A percentile compares a stretch with the other conserved stretches of the same genome.
phyloP scores from a whole-genome alignment of 208 protist genomes.

The Angomonas ambiguus region DNA sequence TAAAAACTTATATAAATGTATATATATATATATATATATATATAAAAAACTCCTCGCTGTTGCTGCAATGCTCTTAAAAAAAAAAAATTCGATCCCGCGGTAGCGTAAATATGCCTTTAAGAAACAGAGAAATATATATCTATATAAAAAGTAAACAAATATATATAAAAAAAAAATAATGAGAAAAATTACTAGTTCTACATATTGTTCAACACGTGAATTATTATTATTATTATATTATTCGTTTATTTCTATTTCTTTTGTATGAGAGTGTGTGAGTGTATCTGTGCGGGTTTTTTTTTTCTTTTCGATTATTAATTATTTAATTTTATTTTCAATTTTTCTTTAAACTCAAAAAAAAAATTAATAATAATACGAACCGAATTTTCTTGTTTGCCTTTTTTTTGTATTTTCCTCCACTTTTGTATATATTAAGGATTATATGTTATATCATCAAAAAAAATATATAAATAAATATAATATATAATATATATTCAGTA shows the following conservation, averaged over 20 bases:
- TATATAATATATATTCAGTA: not conserved
- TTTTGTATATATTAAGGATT: not conserved
- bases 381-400: too few relatives aligned
- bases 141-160: not conserved
- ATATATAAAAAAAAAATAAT: not conserved
- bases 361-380: not conserved
- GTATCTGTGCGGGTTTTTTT: too few relatives aligned
- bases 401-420: not conserved
- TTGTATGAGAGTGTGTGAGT: too few relatives aligned
- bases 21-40: too few relatives aligned
- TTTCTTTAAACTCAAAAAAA: not conserved
- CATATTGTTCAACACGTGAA: too few relatives aligned
- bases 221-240: too few relatives aligned
- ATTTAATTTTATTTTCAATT: slow-evolving; percentile 1
- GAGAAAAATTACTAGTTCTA: too few relatives aligned
- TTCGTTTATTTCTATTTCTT: too few relatives aligned
- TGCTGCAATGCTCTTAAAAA: not conserved
- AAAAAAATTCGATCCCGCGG: not conserved
- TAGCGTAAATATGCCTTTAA: too few relatives aligned
- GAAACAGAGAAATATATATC: not conserved
- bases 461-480: not conserved
- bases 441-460: not conserved
- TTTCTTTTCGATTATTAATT: not conserved
- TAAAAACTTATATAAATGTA: too few relatives aligned
- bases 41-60: too few relatives aligned